Percentiles rank a stretch among this genome's conserved stretches.
phyloP scores from a whole-genome alignment of 106 monocot genomes.

The Allium sativum region DNA sequence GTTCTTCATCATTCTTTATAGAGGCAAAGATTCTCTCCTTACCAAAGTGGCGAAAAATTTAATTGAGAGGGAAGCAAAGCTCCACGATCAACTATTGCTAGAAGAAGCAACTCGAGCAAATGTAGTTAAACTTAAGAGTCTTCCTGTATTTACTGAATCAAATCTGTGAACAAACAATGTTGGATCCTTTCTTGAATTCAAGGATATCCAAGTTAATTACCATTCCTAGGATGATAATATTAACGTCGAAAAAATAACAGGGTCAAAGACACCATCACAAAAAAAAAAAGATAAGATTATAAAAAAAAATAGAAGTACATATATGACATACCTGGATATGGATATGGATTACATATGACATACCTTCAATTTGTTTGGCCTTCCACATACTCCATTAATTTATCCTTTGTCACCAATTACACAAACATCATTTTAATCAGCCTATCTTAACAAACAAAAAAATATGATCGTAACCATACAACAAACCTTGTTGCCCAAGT shows the following conservation, averaged over 20 bases:
- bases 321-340: too few relatives aligned
- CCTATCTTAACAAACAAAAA: too few relatives aligned
- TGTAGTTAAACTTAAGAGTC: slow-evolving; percentile 8
- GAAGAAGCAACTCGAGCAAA: slow-evolving; percentile 72
- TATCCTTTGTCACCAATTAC: too few relatives aligned
- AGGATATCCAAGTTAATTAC: slow-evolving; percentile 37
- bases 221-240: slow-evolving; percentile 5
- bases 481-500: too few relatives aligned
- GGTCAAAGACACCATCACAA: too few relatives aligned
- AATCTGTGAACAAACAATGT: slow-evolving; percentile 7
- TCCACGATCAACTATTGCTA: slow-evolving; percentile 35
- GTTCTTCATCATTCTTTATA: slow-evolving; percentile 72
- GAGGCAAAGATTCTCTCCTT: slow-evolving; percentile 91
- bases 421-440: too few relatives aligned
- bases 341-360: too few relatives aligned
- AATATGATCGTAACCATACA: too few relatives aligned
- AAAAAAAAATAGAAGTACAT: too few relatives aligned
- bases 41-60: slow-evolving; percentile 41
- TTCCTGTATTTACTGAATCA: slow-evolving; percentile 12
- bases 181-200: slow-evolving; percentile 62
- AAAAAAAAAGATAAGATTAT: too few relatives aligned
- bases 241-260: slow-evolving; percentile 10
- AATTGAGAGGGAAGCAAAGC: slow-evolving; percentile 50
- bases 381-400: too few relatives aligned
- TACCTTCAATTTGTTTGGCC: too few relatives aligned